Evolutionary conservation across 2,329 filamentous ascomycete genomes (phyloP), one percentile per base, ranked within the genome.

Genomic region (Pseudogymnoascus sp.): DNA sequence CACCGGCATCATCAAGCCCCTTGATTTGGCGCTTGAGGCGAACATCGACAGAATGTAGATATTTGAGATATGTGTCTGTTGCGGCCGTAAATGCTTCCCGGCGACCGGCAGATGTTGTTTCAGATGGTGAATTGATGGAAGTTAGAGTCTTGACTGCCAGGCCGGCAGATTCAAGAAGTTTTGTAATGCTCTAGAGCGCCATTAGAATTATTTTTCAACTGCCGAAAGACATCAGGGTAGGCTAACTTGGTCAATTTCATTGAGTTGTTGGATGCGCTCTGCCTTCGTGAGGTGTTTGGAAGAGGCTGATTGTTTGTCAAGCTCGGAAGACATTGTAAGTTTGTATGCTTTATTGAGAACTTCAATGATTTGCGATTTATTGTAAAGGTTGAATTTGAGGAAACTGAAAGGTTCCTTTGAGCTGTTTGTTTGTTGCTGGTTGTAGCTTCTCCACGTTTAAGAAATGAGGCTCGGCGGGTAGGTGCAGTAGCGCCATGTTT

Each of bases 251-350:
- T 96, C 91, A 69, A 96, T 89, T 43, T 88, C 85, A 68, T 87
- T 89, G 63, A 96, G 84, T 71, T 96, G 90, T 63, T 87, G 81
- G 67, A 96, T 91, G 67, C 89, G 90, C 73, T 96, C 89, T 41
- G 88, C 83, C 35, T 89, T 83, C 8, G 86, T 89, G 68, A 93
- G 89, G n/a, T 69, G 71, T 43, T 56, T 56, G 50, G 50, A 56
- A 19, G 50, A 35, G 16, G 31, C 14, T 35, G 50, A 10, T 19
- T 33, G 28, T 5, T 33, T 56, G n/a, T 33, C 50, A 33, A 56
- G 16, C 2, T 56, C 28, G 11, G 28, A 56, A 16, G 28, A 33
- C 50, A 56, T 56, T 22, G 50, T 56, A 4, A 33, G 4, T 56
- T 35, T n/a, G 11, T 7, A 33, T 56, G 16, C 5, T 33, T 56